Evolutionary conservation across 371 early-diverging fungal genomes (phyloP).

Genomic region (Mortierella sp.): DNA sequence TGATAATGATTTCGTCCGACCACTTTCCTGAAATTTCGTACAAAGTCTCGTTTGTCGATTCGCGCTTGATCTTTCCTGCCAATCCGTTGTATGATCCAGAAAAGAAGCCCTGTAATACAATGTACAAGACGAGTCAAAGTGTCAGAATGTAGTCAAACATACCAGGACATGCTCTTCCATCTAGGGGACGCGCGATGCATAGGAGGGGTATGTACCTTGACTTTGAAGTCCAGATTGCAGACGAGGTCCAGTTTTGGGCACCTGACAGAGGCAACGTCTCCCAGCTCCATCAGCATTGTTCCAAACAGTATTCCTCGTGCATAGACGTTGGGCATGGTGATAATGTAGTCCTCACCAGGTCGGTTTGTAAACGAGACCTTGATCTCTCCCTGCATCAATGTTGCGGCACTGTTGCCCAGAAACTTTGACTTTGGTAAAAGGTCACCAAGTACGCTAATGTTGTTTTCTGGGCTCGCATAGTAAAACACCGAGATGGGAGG

Average conservation of each 20-base stretch:
- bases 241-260: constrained; percentile 83
- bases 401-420: constrained; percentile 93
- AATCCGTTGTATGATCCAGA: constrained; percentile 88
- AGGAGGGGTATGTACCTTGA: constrained; percentile 73
- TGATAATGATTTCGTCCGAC: constrained; percentile 80
- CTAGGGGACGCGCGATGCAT: background rate
- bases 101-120: constrained; percentile 78
- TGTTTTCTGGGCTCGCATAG: constrained; percentile 88
- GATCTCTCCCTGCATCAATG: constrained; percentile 87
- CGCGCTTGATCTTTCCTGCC: constrained; percentile 85
- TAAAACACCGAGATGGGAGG: constrained; percentile 94
- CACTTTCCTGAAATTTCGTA: constrained; percentile 93
- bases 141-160: background rate
- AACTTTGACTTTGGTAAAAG: constrained; percentile 90
- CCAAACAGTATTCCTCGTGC: constrained; percentile 95
- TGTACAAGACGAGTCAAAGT: background rate
- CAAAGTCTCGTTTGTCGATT: constrained; percentile 80
- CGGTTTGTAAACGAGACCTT: constrained; percentile 72
- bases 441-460: constrained; percentile 86
- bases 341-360: constrained; percentile 80
- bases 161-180: background rate
- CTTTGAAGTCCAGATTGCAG: constrained; percentile 92
- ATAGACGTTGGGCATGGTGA: constrained; percentile 94
- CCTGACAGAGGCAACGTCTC: constrained; percentile 80
- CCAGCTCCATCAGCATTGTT: constrained; percentile 94